Conservation (phyloP, 768 basidiomycete species). For the Leucocoprinus leucothites region DNA sequence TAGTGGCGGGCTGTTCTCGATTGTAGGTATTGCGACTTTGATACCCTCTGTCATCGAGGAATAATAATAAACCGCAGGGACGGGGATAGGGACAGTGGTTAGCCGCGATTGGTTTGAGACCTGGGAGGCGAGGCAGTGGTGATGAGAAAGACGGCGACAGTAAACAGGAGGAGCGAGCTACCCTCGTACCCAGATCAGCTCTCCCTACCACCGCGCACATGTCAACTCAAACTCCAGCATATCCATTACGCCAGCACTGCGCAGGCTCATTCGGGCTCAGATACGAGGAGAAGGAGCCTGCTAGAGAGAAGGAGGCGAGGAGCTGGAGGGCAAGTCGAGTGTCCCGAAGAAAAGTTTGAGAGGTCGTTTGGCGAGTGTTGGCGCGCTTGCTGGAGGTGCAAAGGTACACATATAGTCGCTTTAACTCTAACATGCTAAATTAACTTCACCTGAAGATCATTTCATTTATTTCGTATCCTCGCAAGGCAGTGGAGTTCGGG, state of each 20-base stretch:
- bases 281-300: conserved; percentile 15
- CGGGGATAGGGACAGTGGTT: conserved; percentile 45
- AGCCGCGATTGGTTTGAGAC: conserved; percentile 33
- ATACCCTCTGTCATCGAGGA: conserved; percentile 49
- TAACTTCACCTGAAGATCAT: too few species aligned
- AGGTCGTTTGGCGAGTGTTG: conserved; percentile 79
- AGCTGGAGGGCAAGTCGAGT: conserved; percentile 16
- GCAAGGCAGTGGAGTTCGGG: too few species aligned
- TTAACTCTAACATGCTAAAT: background rate
- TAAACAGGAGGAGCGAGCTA: conserved; percentile 28
- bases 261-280: conserved; percentile 27
- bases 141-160: too few species aligned
- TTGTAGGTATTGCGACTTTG: conserved; percentile 66
- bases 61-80: conserved; percentile 24
- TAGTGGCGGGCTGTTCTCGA: conserved; percentile 60
- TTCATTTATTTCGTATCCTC: too few species aligned
- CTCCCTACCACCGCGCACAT: too few species aligned
- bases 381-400: conserved; percentile 47
- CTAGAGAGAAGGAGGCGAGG: conserved; percentile 18
- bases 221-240: too few species aligned
- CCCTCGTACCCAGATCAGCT: too few species aligned
- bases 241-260: background rate
- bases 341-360: conserved; percentile 67
- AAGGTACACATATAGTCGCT: conserved; percentile 29
- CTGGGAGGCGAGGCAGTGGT: conserved; percentile 30